These are phyloP conservation scores for Metschnikowia continentalis DNA, from an alignment of 805 yeast species.

Conservation along the genomic window DNA sequence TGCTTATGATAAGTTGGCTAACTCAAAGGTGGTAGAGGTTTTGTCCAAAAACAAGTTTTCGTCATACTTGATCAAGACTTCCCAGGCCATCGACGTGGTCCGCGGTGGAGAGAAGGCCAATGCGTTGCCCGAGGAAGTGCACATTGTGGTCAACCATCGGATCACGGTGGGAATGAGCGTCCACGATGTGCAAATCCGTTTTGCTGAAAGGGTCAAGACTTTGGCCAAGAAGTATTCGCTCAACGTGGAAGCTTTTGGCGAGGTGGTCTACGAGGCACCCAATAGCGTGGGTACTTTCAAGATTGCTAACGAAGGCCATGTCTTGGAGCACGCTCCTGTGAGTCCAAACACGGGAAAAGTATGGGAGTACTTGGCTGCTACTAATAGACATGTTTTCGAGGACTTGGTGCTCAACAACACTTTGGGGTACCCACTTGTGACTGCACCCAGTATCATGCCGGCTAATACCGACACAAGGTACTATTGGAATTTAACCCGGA, in stretches of 20 bases:
- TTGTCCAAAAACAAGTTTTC: conserved; percentile 18
- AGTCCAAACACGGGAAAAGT: conserved; percentile 24
- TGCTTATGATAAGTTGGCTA: conserved; percentile 33
- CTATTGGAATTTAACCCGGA: conserved; percentile 58
- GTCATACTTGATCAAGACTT: conserved; percentile 28
- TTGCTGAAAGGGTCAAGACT: conserved; percentile 28
- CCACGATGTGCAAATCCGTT: conserved; percentile 20
- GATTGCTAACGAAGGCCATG: conserved; percentile 4
- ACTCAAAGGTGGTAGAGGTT: conserved; percentile 21
- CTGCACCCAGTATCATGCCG: conserved; percentile 58
- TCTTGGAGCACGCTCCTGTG: conserved; percentile 14
- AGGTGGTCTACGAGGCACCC: conserved; percentile 1
- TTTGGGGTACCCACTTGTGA: conserved; percentile 27
- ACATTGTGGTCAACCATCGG: conserved; percentile 31
- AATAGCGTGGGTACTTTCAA: conserved; percentile 6
- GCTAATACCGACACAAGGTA: conserved; percentile 70
- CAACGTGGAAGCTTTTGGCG: conserved; percentile 13
- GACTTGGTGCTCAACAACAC: conserved; percentile 36
- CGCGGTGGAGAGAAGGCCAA: conserved; percentile 38
- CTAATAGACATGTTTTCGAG: conserved; percentile 43
- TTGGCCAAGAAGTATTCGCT: conserved; percentile 14
- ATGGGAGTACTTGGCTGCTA: conserved; percentile 43
- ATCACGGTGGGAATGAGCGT: conserved; percentile 29
- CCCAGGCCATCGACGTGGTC: conserved; percentile 33
- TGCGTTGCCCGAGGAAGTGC: conserved; percentile 35